These are phyloP conservation scores for Heliocybe sulcata DNA, from an alignment of 1,284 basidiomycete genomes.

Conservation along the genomic window DNA sequence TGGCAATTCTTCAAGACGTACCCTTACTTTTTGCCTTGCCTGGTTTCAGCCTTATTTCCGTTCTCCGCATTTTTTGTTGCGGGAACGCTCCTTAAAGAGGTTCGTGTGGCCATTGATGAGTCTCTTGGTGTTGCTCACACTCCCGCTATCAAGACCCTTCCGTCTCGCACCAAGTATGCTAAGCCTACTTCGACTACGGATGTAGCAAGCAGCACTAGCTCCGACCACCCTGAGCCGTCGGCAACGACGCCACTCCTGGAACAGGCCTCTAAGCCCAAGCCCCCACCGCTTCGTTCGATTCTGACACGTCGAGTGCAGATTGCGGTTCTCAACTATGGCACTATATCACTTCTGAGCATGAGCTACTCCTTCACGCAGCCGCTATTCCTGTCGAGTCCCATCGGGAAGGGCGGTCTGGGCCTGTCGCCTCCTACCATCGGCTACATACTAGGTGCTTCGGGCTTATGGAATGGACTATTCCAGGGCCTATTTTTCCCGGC, in stretches of 20 bases:
- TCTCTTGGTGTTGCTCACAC: neutral
- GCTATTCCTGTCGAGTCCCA: constrained; percentile 29
- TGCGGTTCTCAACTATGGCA: constrained; percentile 28
- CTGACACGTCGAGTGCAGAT: constrained; percentile 26
- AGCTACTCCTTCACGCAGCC: constrained; percentile 26
- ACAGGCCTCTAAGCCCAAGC: constrained; percentile 2
- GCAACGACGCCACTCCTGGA: neutral
- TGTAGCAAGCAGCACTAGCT: neutral
- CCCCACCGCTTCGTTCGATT: constrained; percentile 23
- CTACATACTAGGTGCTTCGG: constrained; percentile 22
- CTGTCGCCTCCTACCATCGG: constrained; percentile 28
- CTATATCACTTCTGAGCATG: constrained; percentile 30
- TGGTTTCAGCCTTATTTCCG: constrained; percentile 20
- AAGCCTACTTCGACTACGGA: no score
- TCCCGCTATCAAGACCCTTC: neutral
- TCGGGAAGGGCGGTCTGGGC: constrained; percentile 28
- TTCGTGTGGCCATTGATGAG: constrained; percentile 8
- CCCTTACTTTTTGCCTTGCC: constrained; percentile 37
- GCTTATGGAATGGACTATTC: constrained; percentile 24
- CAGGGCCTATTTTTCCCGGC: constrained; percentile 21
- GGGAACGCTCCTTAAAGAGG: constrained; percentile 26
- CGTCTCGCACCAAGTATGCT: neutral
- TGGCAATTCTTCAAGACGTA: constrained; percentile 22
- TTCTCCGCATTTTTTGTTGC: constrained; percentile 21
- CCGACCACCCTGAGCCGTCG: neutral